phyloP scores from a whole-genome alignment of 208 protist species.

The Jaenimonas drosophilae region DNA sequence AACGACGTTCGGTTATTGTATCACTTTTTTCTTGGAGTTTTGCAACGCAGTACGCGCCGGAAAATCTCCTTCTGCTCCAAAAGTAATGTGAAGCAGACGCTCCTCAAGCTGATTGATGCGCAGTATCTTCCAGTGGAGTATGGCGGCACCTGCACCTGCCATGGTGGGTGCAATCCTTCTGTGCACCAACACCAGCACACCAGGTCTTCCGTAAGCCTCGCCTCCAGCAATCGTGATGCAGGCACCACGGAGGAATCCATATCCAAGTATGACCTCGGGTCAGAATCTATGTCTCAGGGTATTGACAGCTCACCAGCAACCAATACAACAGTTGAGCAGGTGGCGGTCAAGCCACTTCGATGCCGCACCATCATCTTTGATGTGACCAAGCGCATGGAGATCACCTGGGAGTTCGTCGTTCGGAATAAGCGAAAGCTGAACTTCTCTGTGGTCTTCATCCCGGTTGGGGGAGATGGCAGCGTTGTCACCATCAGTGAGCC shows the following conservation, averaged over 20 bases:
- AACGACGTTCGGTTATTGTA: slow-evolving; percentile 19
- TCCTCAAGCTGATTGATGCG: slow-evolving; percentile 23
- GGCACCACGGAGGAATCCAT: not conserved
- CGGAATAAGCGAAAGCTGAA: slow-evolving; percentile 14
- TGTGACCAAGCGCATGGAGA: slow-evolving; percentile 21
- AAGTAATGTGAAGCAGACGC: slow-evolving; percentile 12
- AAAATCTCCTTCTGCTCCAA: slow-evolving; percentile 41
- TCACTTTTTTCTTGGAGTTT: slow-evolving; percentile 10
- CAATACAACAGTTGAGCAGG: slow-evolving; percentile 12
- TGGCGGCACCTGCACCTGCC: slow-evolving; percentile 34
- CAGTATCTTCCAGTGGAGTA: slow-evolving; percentile 31
- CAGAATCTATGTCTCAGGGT: no score
- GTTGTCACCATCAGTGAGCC: slow-evolving; percentile 15
- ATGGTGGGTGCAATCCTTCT: slow-evolving; percentile 26
- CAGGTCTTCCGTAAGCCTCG: not conserved
- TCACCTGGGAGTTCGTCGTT: slow-evolving; percentile 58
- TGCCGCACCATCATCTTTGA: slow-evolving; percentile 19
- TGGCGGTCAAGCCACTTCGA: slow-evolving; percentile 15
- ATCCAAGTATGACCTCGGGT: not conserved
- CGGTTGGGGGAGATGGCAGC: slow-evolving; percentile 15
- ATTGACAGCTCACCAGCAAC: no score
- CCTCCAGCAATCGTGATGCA: not conserved
- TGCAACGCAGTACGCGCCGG: slow-evolving; percentile 12
- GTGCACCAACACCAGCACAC: not conserved
- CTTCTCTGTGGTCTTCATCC: slow-evolving; percentile 40